phyloP scores from a whole-genome alignment of 176 grass and related monocot species.

The Zoysia pacifica region DNA sequence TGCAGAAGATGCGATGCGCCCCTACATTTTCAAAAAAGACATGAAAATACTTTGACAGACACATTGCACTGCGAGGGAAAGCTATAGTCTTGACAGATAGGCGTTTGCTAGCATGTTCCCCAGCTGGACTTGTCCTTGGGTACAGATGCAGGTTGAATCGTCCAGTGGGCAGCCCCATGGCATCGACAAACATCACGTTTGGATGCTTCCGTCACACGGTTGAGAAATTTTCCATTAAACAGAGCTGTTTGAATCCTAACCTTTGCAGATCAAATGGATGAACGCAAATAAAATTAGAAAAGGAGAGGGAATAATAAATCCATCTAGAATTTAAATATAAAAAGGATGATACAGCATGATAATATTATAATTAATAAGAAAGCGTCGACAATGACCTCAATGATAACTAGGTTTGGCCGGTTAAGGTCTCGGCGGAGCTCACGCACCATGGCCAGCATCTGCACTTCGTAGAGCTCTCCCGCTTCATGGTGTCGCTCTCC shows the following conservation, averaged over 20 bases:
- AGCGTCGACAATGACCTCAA: not conserved
- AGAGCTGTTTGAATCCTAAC: slow-evolving; percentile 70
- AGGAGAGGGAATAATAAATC: no score
- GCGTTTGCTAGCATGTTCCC: slow-evolving; percentile 59
- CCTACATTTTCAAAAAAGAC: no score
- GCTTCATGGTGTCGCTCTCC: slow-evolving; percentile 5
- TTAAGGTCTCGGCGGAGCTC: slow-evolving; percentile 47
- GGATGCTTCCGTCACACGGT: slow-evolving; percentile 52
- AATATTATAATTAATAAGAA: no score
- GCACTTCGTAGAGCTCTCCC: slow-evolving; percentile 25
- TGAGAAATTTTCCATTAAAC: slow-evolving; percentile 45
- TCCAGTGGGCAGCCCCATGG: slow-evolving; percentile 59
- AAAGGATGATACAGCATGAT: no score
- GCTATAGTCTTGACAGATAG: slow-evolving; percentile 35
- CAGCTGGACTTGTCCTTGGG: slow-evolving; percentile 54
- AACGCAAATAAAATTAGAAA: no score
- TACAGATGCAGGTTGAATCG: slow-evolving; percentile 63
- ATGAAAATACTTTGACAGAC: no score
- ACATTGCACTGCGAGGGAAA: no score
- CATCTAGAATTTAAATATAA: no score
- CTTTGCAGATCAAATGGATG: not conserved
- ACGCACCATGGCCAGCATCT: slow-evolving; percentile 44
- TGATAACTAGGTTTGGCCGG: slow-evolving; percentile 43
- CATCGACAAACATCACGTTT: slow-evolving; percentile 65
- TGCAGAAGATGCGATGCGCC: no score